These are phyloP conservation scores for Blastobotrys capitulatus DNA, from an alignment of 1,139 yeast genomes.

Conservation along the genomic window DNA sequence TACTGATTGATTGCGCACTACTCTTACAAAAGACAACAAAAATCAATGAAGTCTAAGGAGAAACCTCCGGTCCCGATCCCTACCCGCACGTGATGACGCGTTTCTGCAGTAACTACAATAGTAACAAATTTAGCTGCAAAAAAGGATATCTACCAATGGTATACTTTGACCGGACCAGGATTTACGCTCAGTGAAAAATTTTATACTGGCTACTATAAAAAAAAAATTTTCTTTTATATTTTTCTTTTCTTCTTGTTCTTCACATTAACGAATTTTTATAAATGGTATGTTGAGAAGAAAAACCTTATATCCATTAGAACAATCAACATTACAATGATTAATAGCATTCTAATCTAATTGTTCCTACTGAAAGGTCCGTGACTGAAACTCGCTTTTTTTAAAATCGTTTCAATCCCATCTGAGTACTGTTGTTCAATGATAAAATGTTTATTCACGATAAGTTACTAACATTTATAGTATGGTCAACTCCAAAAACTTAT, in stretches of 20 bases:
- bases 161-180: background rate
- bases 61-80: no score
- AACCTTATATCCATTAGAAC: background rate
- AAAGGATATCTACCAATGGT: no score
- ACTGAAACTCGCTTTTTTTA: constrained; percentile 23
- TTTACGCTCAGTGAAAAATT: background rate
- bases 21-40: no score
- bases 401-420: constrained; percentile 26
- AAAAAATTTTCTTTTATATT: background rate
- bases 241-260: background rate
- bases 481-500: no score
- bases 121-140: no score
- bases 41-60: no score
- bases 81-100: no score
- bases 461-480: constrained; percentile 1
- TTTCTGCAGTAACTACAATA: no score
- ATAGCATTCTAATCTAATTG: constrained; percentile 25
- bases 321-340: constrained; percentile 22
- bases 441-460: background rate
- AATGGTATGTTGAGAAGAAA: background rate
- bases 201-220: no score
- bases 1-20: no score
- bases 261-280: background rate
- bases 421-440: constrained; percentile 25
- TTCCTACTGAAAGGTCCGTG: constrained; percentile 28